Evolutionary conservation across 352 stramenopile genomes (phyloP), one percentile per base, ranked within the genome.

Genomic region (Pythium rishiriense): DNA sequence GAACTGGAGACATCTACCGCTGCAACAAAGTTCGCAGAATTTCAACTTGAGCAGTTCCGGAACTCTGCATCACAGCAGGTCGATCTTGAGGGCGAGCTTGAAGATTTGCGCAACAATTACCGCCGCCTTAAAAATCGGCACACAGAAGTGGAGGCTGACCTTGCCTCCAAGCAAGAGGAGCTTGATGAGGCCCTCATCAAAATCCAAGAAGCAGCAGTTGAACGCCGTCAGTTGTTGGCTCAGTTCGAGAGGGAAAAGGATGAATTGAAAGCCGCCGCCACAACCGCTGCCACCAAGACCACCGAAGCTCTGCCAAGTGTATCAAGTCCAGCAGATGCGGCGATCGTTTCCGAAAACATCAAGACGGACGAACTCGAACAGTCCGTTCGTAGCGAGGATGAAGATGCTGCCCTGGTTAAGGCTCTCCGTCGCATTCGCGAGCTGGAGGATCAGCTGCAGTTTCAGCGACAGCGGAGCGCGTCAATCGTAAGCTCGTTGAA

Each of bases 1-100:
- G 85, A 94, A 25, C 70, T 92, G n/a, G 85, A 94, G 60, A 94
- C 85, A 2, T 85, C 83, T 0, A 90, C 76, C 41, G 78, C 79
- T 15, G 79, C 85, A 14, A 86, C 81, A 2, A 94, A 94, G 45
- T 94, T 90, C 63, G 85, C 83, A 17, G 83, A 94, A 58, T 94
- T 91, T 41, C 81, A 92, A 50, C 66, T 94, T 5, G 78, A 90
- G 35, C 82, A 93, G 49, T 70, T 91, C 28, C 81, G 81, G n/a
- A 73, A 81, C 1, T 48, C 83, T 9, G 70, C 79, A 12, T 64
- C 74, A 0, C 80, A 88, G 33, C 81, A 93, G 41, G 74, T 72
- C 15, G 68, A 84, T 47, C n/a, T 65, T 8, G 62, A 79, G 3
- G 19, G 58, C 11, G 70, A 79, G 31, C 49, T 81, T 10, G 53